phyloP scores from a whole-genome alignment of 305 asterid genomes.

The Fraxinus latifolia region DNA sequence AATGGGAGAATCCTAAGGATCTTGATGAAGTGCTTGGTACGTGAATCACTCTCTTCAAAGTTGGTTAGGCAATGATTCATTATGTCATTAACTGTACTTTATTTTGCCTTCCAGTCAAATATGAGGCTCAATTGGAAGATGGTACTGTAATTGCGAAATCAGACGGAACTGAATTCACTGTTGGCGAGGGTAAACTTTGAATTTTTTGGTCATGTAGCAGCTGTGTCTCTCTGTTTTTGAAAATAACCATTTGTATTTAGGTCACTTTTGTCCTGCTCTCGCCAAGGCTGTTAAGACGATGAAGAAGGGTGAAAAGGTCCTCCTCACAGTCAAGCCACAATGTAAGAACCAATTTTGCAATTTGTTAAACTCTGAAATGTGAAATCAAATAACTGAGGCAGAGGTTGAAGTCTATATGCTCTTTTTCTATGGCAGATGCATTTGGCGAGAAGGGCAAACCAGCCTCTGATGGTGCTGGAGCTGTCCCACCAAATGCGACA shows the following conservation, averaged over 20 bases:
- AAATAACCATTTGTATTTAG: slow-evolving; percentile 31
- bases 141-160: slow-evolving; percentile 66
- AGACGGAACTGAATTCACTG: slow-evolving; percentile 73
- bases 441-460: slow-evolving; percentile 84
- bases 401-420: neutral
- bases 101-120: slow-evolving; percentile 54
- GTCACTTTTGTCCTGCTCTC: slow-evolving; percentile 87
- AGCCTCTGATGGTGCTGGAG: slow-evolving; percentile 56
- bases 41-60: neutral
- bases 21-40: slow-evolving; percentile 76
- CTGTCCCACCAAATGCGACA: slow-evolving; percentile 71
- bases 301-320: slow-evolving; percentile 86
- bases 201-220: neutral
- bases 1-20: slow-evolving; percentile 93
- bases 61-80: neutral
- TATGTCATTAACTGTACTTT: slow-evolving; percentile 10
- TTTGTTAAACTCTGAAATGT: neutral
- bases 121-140: slow-evolving; percentile 70
- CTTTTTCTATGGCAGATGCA: slow-evolving; percentile 55
- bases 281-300: slow-evolving; percentile 84
- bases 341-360: slow-evolving; percentile 40
- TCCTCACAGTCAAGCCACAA: slow-evolving; percentile 78
- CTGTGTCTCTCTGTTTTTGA: neutral
- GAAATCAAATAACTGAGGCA: neutral
- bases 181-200: slow-evolving; percentile 50